phyloP scores from a whole-genome alignment of 225 moss, liverwort and hornwort species.

The Neckera pumila region DNA sequence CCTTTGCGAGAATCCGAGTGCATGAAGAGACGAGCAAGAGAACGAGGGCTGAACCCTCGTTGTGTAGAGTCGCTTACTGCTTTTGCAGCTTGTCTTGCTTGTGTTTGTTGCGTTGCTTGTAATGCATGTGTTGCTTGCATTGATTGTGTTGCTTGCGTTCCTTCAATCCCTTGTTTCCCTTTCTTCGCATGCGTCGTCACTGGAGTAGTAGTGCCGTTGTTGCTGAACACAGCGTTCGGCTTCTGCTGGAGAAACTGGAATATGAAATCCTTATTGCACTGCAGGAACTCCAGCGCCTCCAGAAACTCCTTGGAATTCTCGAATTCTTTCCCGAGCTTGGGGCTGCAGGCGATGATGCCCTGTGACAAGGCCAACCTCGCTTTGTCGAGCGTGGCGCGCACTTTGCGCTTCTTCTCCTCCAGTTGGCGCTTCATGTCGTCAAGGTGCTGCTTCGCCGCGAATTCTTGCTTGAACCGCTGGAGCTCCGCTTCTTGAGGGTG shows the following conservation, averaged over 20 bases:
- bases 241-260: slow-evolving; percentile 67
- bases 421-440: slow-evolving; percentile 40
- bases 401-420: slow-evolving; percentile 55
- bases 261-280: slow-evolving; percentile 79
- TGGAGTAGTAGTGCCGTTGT: neutral
- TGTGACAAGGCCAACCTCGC: slow-evolving; percentile 53
- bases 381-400: slow-evolving; percentile 69
- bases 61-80: slow-evolving; percentile 39
- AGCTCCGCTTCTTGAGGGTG: slow-evolving; percentile 87
- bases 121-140: neutral
- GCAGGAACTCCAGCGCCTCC: slow-evolving; percentile 79
- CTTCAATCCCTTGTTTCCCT: neutral
- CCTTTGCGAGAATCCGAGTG: slow-evolving; percentile 16
- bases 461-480: slow-evolving; percentile 71
- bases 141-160: neutral
- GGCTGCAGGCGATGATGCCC: slow-evolving; percentile 32
- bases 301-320: slow-evolving; percentile 69
- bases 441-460: slow-evolving; percentile 48
- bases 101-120: neutral
- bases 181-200: neutral
- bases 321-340: slow-evolving; percentile 42
- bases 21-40: slow-evolving; percentile 37
- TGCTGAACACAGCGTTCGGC: slow-evolving; percentile 23
- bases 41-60: slow-evolving; percentile 31
- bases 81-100: neutral